A percentile compares a stretch with the other conserved stretches of the same genome.
These are phyloP conservation scores for Arctium lappa DNA, from an alignment of 129 eudicot species.

Conservation along the genomic window DNA sequence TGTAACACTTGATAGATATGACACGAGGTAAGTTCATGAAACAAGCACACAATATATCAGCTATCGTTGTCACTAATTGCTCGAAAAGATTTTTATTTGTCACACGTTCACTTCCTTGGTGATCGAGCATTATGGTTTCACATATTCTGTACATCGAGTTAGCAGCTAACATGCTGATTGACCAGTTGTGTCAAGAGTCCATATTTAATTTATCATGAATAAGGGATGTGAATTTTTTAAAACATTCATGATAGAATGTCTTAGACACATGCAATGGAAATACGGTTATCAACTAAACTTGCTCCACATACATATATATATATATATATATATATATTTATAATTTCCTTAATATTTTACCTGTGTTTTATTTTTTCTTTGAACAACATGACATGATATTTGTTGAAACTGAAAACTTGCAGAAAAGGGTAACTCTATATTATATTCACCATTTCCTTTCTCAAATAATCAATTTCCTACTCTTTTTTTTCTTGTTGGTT, in stretches of 20 bases:
- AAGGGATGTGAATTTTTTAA: too few relatives aligned
- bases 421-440: constrained; percentile 69
- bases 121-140: neutral
- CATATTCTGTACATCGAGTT: constrained; percentile 19
- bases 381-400: constrained; percentile 78
- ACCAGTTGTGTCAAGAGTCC: neutral
- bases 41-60: constrained; percentile 11
- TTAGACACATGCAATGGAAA: too few relatives aligned
- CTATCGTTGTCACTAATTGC: neutral
- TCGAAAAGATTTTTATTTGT: neutral
- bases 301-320: too few relatives aligned
- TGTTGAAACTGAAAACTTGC: constrained; percentile 65
- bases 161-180: neutral
- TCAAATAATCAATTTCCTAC: neutral
- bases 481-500: neutral
- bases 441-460: neutral
- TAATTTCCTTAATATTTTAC: neutral
- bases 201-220: too few relatives aligned
- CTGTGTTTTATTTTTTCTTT: constrained; percentile 16
- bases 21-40: neutral
- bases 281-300: neutral
- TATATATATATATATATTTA: neutral
- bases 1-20: neutral
- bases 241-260: too few relatives aligned
- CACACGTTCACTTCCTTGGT: neutral